Conservation (phyloP, 2,329 filamentous ascomycete genomes). For the Penicillium sp. region DNA sequence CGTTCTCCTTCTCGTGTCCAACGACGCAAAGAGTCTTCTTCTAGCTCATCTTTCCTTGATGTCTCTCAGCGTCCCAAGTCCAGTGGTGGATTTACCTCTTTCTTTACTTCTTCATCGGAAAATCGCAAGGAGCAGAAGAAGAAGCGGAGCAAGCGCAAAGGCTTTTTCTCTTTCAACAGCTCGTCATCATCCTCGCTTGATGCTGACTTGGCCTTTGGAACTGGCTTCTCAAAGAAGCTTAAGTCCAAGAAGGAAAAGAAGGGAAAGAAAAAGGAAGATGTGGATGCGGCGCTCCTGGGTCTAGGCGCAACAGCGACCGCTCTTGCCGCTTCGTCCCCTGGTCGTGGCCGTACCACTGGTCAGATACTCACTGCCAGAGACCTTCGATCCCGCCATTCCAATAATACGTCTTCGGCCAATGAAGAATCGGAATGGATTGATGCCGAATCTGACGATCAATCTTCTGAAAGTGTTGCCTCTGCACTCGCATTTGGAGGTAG, state of each 20-base stretch:
- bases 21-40: slow-evolving; percentile 48
- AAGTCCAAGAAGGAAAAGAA: slow-evolving; percentile 38
- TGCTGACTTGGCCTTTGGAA: slow-evolving; percentile 68
- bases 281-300: slow-evolving; percentile 50
- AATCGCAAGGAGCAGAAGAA: slow-evolving; percentile 48
- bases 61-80: slow-evolving; percentile 60
- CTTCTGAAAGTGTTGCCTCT: slow-evolving; percentile 55
- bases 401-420: slow-evolving; percentile 31
- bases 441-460: slow-evolving; percentile 56
- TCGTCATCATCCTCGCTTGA: slow-evolving; percentile 69
- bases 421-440: slow-evolving; percentile 60
- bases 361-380: slow-evolving; percentile 34
- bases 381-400: slow-evolving; percentile 26
- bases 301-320: slow-evolving; percentile 50
- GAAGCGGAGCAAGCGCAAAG: slow-evolving; percentile 46
- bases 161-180: slow-evolving; percentile 61
- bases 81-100: slow-evolving; percentile 59
- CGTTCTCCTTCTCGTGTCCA: slow-evolving; percentile 36
- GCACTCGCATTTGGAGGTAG: slow-evolving; percentile 63
- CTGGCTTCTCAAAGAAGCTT: slow-evolving; percentile 49
- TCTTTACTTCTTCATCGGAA: slow-evolving; percentile 64
- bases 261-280: slow-evolving; percentile 32
- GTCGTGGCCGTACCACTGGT: slow-evolving; percentile 37
- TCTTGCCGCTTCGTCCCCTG: slow-evolving; percentile 43
- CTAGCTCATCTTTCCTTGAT: slow-evolving; percentile 63